These are phyloP conservation scores for Ogataea pignaliae DNA, from an alignment of 805 yeast species.

Conservation along the genomic window DNA sequence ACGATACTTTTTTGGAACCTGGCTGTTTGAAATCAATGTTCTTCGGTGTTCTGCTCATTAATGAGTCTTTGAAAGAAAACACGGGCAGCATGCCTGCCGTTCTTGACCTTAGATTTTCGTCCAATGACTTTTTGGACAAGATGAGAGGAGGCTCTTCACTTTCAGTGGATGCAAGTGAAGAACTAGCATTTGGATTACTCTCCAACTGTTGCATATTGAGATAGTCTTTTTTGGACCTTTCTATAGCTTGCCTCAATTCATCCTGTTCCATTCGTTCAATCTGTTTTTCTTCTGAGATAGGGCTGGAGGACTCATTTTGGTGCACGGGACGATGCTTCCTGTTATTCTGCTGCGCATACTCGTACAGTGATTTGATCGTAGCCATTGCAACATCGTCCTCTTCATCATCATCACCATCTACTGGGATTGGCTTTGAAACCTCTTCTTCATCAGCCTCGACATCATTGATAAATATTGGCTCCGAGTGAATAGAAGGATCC, in stretches of 20 bases:
- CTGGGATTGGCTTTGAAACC: background rate
- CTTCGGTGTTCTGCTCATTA: background rate
- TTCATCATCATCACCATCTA: background rate
- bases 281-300: constrained; percentile 11
- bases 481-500: constrained; percentile 15
- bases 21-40: background rate
- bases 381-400: constrained; percentile 21
- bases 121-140: constrained; percentile 18
- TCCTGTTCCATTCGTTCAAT: constrained; percentile 18
- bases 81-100: constrained; percentile 11
- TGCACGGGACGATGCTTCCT: constrained; percentile 3
- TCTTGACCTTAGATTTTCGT: constrained; percentile 6
- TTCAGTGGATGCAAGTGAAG: background rate
- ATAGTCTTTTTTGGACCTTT: constrained; percentile 42
- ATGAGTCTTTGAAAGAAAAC: constrained; percentile 12
- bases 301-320: constrained; percentile 6
- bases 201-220: constrained; percentile 18
- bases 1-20: background rate
- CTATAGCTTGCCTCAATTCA: constrained; percentile 42
- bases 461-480: constrained; percentile 17
- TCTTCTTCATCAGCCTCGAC: constrained; percentile 13
- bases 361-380: constrained; percentile 29
- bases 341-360: constrained; percentile 27
- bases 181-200: constrained; percentile 21
- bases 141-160: constrained; percentile 18